Base-by-base conservation (phyloP, 106 monocot species). In the Phalaenopsis equestris region DNA sequence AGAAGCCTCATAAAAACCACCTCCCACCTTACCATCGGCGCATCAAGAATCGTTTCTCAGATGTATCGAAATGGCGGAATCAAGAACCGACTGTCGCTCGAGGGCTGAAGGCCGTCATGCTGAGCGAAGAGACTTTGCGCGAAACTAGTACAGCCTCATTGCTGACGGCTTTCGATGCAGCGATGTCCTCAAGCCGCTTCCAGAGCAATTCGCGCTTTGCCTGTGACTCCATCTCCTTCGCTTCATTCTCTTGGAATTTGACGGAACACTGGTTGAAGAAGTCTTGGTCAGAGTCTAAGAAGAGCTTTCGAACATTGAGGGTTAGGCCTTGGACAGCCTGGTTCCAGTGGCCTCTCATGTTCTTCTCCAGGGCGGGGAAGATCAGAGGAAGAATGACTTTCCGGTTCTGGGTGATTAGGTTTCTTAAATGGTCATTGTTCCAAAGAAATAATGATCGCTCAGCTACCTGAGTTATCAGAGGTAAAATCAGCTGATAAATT, bases 371-470 rank as follows among this genome's bases (percentile, higher is more conserved):
- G 24, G 85, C 67, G 11, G 85, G 85, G 72, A 85, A 81, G 42
- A 85, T 81, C n/a, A 85, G 77, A 21, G 89, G 89, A 4, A 89
- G 80, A 67, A 89, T 85, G 43, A 84, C 80, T 65, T 74, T 83
- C 1, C 82, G 79, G 61, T 89, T 89, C 45, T 87, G 86, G 41
- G 56, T 82, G 72, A 87, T 89, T 75, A 89, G 41, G 78, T 80
- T 84, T 14, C 80, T 47, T 14, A 89, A 77, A 64, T 84, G 89
- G 41, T 89, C 89, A 39, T 89, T 89, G 75, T 89, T 89, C 89
- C 89, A 89, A 4, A 89, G 67, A 58, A 89, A 89, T 38, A 89
- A 77, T 75, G 89, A 77, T 65, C 89, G 79, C 56, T 89, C 89
- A 3, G 84, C 84, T 47, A 84, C 84, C 84, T 84, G 79, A 75